Percentiles rank a stretch among this genome's conserved stretches.
Evolutionary conservation across 176 grass and related monocot genomes (phyloP).

Genomic region (Paspalum notatum): DNA sequence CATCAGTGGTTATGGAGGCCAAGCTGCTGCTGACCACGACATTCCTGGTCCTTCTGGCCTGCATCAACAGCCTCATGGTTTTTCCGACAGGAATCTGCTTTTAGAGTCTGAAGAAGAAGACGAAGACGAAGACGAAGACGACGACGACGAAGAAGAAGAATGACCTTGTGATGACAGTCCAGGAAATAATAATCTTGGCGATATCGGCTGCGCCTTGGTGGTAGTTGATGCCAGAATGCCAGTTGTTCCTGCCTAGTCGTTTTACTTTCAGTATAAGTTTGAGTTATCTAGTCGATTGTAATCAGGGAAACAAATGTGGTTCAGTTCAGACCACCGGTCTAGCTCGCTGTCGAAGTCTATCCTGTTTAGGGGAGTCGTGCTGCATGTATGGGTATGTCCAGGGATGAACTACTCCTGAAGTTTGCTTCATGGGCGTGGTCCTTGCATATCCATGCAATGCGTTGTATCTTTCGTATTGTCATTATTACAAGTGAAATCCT

Average conservation of each 20-base stretch:
- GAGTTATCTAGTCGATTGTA: neutral
- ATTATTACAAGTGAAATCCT: neutral
- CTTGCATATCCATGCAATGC: neutral
- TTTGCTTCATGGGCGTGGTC: neutral
- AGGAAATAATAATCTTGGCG: neutral
- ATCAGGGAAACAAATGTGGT: neutral
- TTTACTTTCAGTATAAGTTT: neutral
- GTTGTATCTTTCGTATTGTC: neutral
- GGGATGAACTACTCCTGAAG: neutral
- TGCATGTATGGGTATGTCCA: neutral
- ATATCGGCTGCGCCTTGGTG: neutral
- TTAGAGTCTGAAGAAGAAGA: no score
- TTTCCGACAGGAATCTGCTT: neutral
- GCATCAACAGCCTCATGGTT: conserved; percentile 8
- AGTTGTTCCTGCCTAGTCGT: neutral
- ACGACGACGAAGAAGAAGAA: neutral
- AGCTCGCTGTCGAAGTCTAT: neutral
- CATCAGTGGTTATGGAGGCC: neutral
- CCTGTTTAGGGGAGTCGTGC: neutral
- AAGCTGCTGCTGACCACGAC: neutral
- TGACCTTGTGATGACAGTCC: neutral
- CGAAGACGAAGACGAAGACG: no score
- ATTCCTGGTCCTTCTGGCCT: neutral
- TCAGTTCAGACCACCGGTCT: neutral
- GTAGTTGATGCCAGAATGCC: neutral